A percentile compares a stretch with the other conserved stretches of the same genome.
Conservation (phyloP, 2,329 filamentous ascomycete genomes). For the Beauveria sp. region DNA sequence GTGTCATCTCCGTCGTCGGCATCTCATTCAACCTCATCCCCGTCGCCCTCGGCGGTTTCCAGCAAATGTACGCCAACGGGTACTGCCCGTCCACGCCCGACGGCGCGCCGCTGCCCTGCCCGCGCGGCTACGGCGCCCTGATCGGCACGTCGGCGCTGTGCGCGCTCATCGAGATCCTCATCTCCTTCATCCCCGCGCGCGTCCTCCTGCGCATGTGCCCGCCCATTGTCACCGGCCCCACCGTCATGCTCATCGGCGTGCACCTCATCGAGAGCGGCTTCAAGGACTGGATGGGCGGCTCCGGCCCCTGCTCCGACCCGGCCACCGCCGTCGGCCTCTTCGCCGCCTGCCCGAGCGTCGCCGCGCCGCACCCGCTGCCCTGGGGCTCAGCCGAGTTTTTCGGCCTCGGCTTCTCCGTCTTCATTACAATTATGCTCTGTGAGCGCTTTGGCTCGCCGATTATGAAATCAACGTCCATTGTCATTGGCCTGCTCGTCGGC, state of each 20-base stretch:
- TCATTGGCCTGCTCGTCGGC: constrained; percentile 64
- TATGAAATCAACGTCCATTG: constrained; percentile 74
- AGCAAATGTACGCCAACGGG: constrained; percentile 71
- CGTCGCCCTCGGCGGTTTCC: constrained; percentile 62
- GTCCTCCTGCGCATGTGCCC: constrained; percentile 68
- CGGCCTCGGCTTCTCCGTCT: constrained; percentile 71
- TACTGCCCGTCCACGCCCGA: constrained; percentile 52
- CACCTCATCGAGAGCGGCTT: constrained; percentile 65
- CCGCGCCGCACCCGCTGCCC: constrained; percentile 61
- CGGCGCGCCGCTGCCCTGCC: constrained; percentile 64
- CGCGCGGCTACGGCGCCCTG: constrained; percentile 64
- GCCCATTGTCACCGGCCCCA: constrained; percentile 69
- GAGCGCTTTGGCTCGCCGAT: constrained; percentile 76
- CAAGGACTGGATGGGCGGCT: constrained; percentile 70
- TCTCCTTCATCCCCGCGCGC: constrained; percentile 66
- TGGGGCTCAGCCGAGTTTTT: constrained; percentile 78
- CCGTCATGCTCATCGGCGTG: constrained; percentile 64
- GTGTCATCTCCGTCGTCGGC: constrained; percentile 70
- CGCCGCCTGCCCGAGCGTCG: constrained; percentile 56
- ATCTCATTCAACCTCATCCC: constrained; percentile 72
- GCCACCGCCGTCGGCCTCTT: constrained; percentile 47
- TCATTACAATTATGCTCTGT: constrained; percentile 69
- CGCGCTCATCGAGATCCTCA: constrained; percentile 60
- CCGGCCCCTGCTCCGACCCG: constrained; percentile 45
- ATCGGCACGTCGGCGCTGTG: constrained; percentile 62